Evolutionary conservation across 2,329 filamentous ascomycete genomes (phyloP).

Genomic region (Arthrobotrys iridis): DNA sequence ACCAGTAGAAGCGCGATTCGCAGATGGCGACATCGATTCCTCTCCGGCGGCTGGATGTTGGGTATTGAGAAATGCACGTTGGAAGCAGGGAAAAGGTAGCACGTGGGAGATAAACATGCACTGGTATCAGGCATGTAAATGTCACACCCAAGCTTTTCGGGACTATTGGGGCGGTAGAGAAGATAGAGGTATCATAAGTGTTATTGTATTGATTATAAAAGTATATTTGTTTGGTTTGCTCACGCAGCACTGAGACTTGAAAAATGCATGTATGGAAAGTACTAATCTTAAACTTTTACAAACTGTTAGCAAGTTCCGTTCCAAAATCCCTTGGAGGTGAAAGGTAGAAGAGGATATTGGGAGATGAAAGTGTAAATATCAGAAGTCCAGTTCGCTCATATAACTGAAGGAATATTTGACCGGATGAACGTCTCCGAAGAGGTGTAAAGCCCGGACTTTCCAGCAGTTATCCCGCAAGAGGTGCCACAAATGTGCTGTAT

Average conservation of each 20-base stretch:
- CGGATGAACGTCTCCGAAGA: constrained; percentile 17
- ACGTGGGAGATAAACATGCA: constrained; percentile 2
- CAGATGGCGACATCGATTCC: constrained; percentile 34
- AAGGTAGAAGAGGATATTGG: background rate
- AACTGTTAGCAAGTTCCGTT: background rate
- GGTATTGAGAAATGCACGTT: background rate
- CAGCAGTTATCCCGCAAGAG: constrained; percentile 53
- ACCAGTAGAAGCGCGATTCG: constrained; percentile 11
- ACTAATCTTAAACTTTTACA: too few species aligned
- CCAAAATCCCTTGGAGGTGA: background rate
- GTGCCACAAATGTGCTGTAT: constrained; percentile 53
- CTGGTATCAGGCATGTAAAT: too few species aligned
- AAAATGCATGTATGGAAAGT: too few species aligned
- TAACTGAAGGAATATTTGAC: constrained; percentile 39
- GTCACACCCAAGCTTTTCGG: too few species aligned
- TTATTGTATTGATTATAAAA: too few species aligned
- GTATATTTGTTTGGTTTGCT: too few species aligned
- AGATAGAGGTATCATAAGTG: too few species aligned
- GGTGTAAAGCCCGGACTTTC: constrained; percentile 4
- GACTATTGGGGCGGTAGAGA: too few species aligned
- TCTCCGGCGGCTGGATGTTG: too few species aligned
- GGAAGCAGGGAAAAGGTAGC: background rate
- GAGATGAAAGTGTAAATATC: constrained; percentile 2
- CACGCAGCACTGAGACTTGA: too few species aligned
- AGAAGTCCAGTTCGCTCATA: constrained; percentile 55